Evolutionary conservation across 352 stramenopile species (phyloP), one percentile per base, ranked within the genome.

Genomic region (Globisporangium okanoganense): DNA sequence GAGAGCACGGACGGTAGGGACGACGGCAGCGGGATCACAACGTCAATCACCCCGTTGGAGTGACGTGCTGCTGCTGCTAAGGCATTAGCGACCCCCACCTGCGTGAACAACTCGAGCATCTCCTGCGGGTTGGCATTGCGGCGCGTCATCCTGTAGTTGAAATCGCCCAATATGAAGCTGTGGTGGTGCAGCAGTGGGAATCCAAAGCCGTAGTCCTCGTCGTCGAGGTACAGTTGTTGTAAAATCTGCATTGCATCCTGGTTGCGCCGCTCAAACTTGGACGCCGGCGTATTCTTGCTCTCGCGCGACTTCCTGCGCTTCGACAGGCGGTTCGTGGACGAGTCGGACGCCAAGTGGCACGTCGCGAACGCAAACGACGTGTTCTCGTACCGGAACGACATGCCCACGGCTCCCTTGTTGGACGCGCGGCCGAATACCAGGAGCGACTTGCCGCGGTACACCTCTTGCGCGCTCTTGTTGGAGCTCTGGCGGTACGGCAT

Each of bases 271-370:
- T 83, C 64, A 10, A 95, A 61, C 69, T 94, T 95, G 5, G 84
- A 90, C 9, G 76, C 76, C 8, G 75, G 71, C 18, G 58, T 65
- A 12, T 20, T 38, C 31, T 36, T 40, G 18, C 45, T 38, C 14
- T 56, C 52, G 12, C 59, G 49, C 9, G 54, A 59, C 55, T 63
- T 62, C 44, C 54, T 67, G 22, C 63, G 63, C 70, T 68, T 68
- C 14, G 72, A 69, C 2, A 73, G 43, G 24, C 85, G 86, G 49
- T 79, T 73, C 16, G 64, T 73, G 14, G 66, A 79, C 12, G 82
- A 90, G 69, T 97, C 89, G 4, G 90, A 96, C 25, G 88, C 81
- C 29, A 97, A 72, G 64, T 97, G 90, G 47, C 85, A 94, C 69
- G 72, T 84, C 36, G 89, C 70, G 52, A 92, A 89, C 27, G 70